Base-by-base conservation (phyloP, 495 filamentous ascomycete species). In the Hyphodiscus hymeniophilus region DNA sequence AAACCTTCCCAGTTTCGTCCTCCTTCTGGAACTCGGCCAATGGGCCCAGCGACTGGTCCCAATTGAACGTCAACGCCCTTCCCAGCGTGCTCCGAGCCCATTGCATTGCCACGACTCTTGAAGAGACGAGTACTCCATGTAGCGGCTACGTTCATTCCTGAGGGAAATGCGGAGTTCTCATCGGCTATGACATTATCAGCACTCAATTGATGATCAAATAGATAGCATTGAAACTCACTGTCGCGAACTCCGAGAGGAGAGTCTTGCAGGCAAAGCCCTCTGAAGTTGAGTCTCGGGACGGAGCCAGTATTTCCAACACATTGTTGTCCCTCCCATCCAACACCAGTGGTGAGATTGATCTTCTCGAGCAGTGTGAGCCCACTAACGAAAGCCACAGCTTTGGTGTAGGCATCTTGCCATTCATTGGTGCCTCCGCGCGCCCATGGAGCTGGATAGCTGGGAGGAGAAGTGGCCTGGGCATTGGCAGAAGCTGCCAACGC, bases 331-430 rank as follows among this genome's bases (percentile, higher is more conserved):
- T 65, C 74, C 65, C 58, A 87, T 72, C 89, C 89, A 51, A 82
- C 72, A 62, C 89, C 89, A 8, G 87, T 94, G 1, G 89, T 94
- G 49, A 96, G 57, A 58, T 96, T 96, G 61, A 95, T 85, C 71
- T 95, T 95, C 70, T 95, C 89, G 10, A 82, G 66, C 48, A 95
- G 66, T 0, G 89, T 95, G 62, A 95, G 67, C 65, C 87, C 78
- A 6, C 80, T 82, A 31, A 95, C 89, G 50, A 94, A 91, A 0
- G 69, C 74, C 50, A 76, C 77, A 4, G 89, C 89, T 55, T 87
- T 83, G 28, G 61, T 64, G 60, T 94, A 89, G 10, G 88, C 87
- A 3, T 82, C 80, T 32, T 76, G 72, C 89, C 89, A 95, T 28
- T 80, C 82, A 36, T 74, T 79, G n/a, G n/a, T n/a, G 6, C 80